Evolutionary conservation across 306 rosid species (phyloP).

Genomic region (Cucurbita ficifolia): DNA sequence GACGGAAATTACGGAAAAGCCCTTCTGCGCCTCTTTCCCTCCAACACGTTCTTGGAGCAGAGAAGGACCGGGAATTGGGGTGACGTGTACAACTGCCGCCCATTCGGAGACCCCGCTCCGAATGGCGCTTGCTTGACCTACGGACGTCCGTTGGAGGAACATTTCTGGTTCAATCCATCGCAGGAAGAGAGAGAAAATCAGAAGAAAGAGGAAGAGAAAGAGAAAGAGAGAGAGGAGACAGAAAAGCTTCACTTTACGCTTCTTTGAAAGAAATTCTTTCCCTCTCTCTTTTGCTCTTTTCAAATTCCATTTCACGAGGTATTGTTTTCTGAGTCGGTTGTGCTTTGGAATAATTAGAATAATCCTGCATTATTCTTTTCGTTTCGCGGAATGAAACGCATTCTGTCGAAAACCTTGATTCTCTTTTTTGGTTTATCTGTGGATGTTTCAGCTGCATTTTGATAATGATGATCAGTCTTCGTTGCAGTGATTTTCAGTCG

Average conservation of each 20-base stretch:
- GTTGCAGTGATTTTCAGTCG: conserved; percentile 13
- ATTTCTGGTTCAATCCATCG: conserved; percentile 31
- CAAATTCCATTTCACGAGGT: background rate
- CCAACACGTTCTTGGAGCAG: conserved; percentile 19
- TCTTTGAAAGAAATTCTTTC: background rate
- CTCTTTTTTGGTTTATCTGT: background rate
- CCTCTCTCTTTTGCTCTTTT: background rate
- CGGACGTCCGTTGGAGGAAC: conserved; percentile 22
- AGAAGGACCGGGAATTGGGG: conserved; percentile 14
- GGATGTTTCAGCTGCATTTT: conserved; percentile 5
- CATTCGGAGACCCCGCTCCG: conserved; percentile 43
- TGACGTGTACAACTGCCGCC: conserved; percentile 35
- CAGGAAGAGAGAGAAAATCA: conserved; percentile 16
- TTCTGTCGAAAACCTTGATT: background rate
- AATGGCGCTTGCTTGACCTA: conserved; percentile 17
- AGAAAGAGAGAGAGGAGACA: background rate
- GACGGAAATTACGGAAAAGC: background rate
- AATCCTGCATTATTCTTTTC: background rate
- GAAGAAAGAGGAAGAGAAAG: conserved; percentile 10
- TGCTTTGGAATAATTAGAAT: background rate
- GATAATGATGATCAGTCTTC: conserved; percentile 15
- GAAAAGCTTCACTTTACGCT: conserved; percentile 11
- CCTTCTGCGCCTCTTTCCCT: conserved; percentile 30
- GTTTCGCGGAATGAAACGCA: background rate
- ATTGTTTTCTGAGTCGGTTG: background rate